phyloP scores from a whole-genome alignment of 495 filamentous ascomycete species.

The Talaromyces thailandensis region DNA sequence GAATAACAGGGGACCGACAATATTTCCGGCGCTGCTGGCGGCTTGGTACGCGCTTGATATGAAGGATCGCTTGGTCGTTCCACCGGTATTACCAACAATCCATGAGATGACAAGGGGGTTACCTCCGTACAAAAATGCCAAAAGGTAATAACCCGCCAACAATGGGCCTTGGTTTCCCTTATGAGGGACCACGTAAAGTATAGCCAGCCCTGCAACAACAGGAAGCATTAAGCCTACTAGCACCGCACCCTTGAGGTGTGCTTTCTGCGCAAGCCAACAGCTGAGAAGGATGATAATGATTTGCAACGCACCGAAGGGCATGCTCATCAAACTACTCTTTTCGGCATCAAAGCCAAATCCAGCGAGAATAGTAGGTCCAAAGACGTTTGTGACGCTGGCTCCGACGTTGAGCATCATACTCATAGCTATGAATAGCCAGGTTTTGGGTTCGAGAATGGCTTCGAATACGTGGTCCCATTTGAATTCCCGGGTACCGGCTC shows the following conservation, averaged over 20 bases:
- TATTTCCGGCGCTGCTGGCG: constrained; percentile 33
- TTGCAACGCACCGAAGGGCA: constrained; percentile 41
- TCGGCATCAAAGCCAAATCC: constrained; percentile 51
- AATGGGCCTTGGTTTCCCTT: constrained; percentile 28
- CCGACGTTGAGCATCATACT: constrained; percentile 52
- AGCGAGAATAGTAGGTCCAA: constrained; percentile 50
- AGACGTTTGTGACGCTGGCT: constrained; percentile 48
- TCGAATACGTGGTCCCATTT: constrained; percentile 36
- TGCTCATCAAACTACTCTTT: constrained; percentile 39
- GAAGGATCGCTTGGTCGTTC: constrained; percentile 43
- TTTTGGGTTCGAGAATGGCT: constrained; percentile 38
- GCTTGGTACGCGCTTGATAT: constrained; percentile 43
- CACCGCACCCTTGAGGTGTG: constrained; percentile 40
- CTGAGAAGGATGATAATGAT: constrained; percentile 31
- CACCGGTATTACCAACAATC: constrained; percentile 42
- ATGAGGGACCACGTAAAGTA: constrained; percentile 45
- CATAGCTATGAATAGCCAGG: constrained; percentile 41
- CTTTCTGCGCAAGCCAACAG: constrained; percentile 36
- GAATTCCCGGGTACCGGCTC: constrained; percentile 38
- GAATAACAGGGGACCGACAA: constrained; percentile 35
- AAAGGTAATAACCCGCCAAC: constrained; percentile 52
- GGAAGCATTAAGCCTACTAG: constrained; percentile 41
- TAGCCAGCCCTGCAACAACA: constrained; percentile 44
- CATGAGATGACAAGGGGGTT: constrained; percentile 41
- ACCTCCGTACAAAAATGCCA: constrained; percentile 49